A percentile compares a stretch with the other conserved stretches of the same genome.
These are phyloP conservation scores for Colletotrichum theobromicola DNA, from an alignment of 2,329 filamentous ascomycete genomes.

Conservation along the genomic window DNA sequence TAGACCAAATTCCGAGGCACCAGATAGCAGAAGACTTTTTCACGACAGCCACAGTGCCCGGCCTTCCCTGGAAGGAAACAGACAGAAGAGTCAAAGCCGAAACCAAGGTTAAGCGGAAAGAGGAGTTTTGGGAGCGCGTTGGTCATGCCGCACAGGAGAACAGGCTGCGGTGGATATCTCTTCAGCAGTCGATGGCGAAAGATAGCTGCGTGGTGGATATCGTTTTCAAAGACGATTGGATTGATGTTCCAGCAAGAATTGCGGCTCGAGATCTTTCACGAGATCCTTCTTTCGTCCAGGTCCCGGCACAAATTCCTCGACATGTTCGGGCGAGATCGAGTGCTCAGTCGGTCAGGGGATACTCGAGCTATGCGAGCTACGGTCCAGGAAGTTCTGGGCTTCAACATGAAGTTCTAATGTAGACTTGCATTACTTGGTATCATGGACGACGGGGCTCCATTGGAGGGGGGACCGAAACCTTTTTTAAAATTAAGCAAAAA, in stretches of 20 bases:
- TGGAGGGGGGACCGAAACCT: background rate
- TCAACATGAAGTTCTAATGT: background rate
- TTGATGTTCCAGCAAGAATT: background rate
- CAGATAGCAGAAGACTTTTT: slow-evolving; percentile 9
- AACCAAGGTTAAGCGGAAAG: background rate
- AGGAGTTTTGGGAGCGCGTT: slow-evolving; percentile 10
- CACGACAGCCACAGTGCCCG: background rate
- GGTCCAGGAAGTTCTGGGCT: background rate
- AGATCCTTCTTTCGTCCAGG: background rate
- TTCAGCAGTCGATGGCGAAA: slow-evolving; percentile 16
- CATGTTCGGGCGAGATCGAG: background rate
- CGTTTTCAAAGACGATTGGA: background rate
- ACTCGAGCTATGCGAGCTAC: background rate
- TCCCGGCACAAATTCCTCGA: background rate
- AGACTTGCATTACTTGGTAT: background rate
- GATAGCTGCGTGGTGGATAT: slow-evolving; percentile 18
- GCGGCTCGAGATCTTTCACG: background rate
- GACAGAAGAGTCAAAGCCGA: background rate
- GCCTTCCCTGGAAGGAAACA: background rate
- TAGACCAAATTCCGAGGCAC: background rate
- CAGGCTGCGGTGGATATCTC: slow-evolving; percentile 1
- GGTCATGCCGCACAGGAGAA: background rate
- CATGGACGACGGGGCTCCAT: background rate
- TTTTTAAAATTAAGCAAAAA: too few relatives aligned
- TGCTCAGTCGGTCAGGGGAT: background rate